Base-by-base conservation (phyloP, 192 early-diverging fungal genomes). In the Podila clonocystis region DNA sequence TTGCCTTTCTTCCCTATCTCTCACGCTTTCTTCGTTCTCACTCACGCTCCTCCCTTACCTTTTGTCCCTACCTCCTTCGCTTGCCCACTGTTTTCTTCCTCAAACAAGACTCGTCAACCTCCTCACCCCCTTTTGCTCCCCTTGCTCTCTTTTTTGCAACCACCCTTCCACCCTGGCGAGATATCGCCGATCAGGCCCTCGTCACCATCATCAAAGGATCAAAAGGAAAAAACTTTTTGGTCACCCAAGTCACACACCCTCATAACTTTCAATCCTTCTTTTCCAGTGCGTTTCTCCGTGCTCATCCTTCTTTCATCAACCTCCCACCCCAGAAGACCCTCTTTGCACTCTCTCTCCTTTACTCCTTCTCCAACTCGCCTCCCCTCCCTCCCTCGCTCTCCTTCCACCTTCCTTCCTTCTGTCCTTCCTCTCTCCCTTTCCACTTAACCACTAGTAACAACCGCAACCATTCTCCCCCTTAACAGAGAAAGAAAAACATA, bases 141-240 rank as follows among this genome's bases (percentile, higher is more conserved):
- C 41, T 45, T 15, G 41, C 41, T 45, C 41, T 36, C 34, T 0
- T 36, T 33, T 41, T 45, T 45, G 41, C 41, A 45, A 12, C 41
- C 13, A 15, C 41, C 15, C 13, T 45, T 11, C 17, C 9, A 36
- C 34, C 34, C 34, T 36, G 34, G 41, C 2, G 52, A 26, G 24
- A 5, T 55, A 55, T 55, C 52, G 52, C 52, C 52, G 52, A 55
- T 55, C 52, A 55, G 52, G 52, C 52, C 52, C 41, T 45, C 41
- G 15, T 45, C 41, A 13, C 41, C 41, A 45, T 45, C 15, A 31
- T 13, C 41, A 0, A 12, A 45, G 1, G 13, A 15, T 45, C 41
- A 45, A 12, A 45, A 45, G 41, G 13, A 45, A 45, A 45, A 41
- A 41, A 13, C 13, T 15, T 41, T 41, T 15, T 15, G 13, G 41